These are phyloP conservation scores for Phytopythium kandeliae DNA, from an alignment of 352 stramenopile species.

Conservation along the genomic window DNA sequence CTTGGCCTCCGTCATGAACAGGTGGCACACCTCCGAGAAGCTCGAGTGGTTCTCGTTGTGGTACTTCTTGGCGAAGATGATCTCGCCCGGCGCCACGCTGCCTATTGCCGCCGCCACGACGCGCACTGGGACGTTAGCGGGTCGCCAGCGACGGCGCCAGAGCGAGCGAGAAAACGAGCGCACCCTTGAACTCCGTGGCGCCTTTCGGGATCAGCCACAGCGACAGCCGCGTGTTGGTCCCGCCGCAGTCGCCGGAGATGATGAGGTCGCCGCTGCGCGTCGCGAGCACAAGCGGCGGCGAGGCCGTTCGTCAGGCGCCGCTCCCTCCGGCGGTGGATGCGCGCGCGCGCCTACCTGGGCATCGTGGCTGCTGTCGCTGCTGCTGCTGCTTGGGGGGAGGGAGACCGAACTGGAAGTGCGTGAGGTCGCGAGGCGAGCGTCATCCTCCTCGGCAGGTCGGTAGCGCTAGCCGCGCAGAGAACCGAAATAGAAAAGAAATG, in stretches of 20 bases:
- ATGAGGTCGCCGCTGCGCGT: slow-evolving; percentile 58
- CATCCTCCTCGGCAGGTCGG: too few species aligned
- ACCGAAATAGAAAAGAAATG: too few species aligned
- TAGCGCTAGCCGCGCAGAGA: too few species aligned
- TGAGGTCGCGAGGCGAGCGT: too few species aligned
- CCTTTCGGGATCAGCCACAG: slow-evolving; percentile 76
- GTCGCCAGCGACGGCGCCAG: too few species aligned
- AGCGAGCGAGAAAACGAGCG: background rate
- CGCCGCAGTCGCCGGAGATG: slow-evolving; percentile 93
- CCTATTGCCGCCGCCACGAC: slow-evolving; percentile 12
- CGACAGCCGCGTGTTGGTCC: slow-evolving; percentile 95
- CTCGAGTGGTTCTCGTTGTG: slow-evolving; percentile 74
- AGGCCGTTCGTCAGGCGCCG: too few species aligned
- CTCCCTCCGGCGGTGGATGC: too few species aligned
- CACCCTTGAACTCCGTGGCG: slow-evolving; percentile 50
- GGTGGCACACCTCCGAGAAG: slow-evolving; percentile 86
- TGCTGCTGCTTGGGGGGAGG: too few species aligned
- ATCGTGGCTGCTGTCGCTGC: too few species aligned
- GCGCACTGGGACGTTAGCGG: too few species aligned
- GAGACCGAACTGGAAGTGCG: too few species aligned
- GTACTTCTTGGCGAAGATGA: slow-evolving; percentile 87
- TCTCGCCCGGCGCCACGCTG: slow-evolving; percentile 69
- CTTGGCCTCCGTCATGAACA: slow-evolving; percentile 92
- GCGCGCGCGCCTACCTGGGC: too few species aligned
- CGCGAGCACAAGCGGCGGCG: background rate